These are phyloP conservation scores for Ophiostoma fasciatum DNA, from an alignment of 2,329 filamentous ascomycete genomes.

Conservation along the genomic window DNA sequence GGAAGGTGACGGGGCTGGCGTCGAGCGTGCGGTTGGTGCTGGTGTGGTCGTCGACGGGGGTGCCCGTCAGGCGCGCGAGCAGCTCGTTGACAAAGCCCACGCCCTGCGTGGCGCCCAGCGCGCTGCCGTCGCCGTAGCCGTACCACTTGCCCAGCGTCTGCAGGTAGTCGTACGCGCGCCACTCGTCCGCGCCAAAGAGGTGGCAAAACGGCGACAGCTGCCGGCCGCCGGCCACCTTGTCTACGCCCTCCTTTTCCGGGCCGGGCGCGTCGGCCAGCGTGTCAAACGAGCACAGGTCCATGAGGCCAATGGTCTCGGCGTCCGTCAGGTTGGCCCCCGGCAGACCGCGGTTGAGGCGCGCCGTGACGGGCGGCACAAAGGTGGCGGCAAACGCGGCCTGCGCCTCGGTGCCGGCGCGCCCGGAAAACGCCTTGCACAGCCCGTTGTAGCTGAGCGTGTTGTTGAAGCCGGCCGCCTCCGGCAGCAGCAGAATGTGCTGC, in stretches of 20 bases:
- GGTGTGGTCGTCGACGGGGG: constrained; percentile 56
- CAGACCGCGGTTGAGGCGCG: constrained; percentile 54
- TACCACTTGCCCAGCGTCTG: constrained; percentile 75
- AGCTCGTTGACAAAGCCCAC: constrained; percentile 83
- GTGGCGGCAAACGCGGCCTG: constrained; percentile 43
- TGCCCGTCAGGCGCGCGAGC: constrained; percentile 58
- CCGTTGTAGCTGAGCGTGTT: constrained; percentile 64
- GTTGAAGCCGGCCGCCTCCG: constrained; percentile 52
- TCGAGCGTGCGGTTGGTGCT: constrained; percentile 69
- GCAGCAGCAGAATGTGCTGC: constrained; percentile 45
- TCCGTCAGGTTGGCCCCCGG: constrained; percentile 49
- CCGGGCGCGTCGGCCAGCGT: constrained; percentile 47
- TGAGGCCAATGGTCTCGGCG: constrained; percentile 52
- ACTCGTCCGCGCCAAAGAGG: constrained; percentile 60
- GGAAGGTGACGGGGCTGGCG: constrained; percentile 51
- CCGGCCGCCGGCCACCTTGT: too few species aligned
- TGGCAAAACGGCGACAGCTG: constrained; percentile 55
- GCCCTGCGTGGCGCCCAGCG: constrained; percentile 69
- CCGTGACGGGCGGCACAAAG: constrained; percentile 54
- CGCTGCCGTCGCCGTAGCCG: constrained; percentile 60
- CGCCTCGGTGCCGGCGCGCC: constrained; percentile 31
- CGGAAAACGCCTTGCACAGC: constrained; percentile 56
- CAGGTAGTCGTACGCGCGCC: constrained; percentile 68
- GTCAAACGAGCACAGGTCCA: constrained; percentile 81
- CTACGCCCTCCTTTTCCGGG: too few species aligned